Evolutionary conservation across 176 grass and related monocot genomes (phyloP).

Genomic region (Eremochloa ophiuroides): DNA sequence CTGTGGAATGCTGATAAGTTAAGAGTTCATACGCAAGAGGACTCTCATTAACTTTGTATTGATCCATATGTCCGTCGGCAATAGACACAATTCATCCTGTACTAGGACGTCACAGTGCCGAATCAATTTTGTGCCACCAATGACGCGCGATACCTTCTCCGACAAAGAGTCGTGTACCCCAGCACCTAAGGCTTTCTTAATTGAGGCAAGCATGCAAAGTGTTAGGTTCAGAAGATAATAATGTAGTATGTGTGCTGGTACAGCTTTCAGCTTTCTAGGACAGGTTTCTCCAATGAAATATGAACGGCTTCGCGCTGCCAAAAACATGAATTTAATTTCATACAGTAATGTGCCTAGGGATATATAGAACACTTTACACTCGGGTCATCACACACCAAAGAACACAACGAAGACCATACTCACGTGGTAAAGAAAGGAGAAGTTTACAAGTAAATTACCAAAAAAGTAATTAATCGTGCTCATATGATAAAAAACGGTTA

Average conservation of each 20-base stretch:
- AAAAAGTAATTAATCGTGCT: too few relatives aligned
- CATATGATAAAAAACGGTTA: too few relatives aligned
- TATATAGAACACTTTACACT: too few relatives aligned
- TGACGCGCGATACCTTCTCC: background rate
- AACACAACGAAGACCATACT: too few relatives aligned
- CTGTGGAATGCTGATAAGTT: background rate
- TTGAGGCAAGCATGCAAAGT: background rate
- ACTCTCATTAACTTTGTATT: background rate
- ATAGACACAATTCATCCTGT: background rate
- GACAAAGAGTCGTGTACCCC: background rate
- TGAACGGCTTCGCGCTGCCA: background rate
- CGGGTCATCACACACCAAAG: too few relatives aligned
- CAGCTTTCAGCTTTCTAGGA: background rate
- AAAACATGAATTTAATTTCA: background rate
- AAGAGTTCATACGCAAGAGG: slow-evolving; percentile 22
- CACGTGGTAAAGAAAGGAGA: too few relatives aligned
- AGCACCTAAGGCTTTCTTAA: slow-evolving; percentile 6
- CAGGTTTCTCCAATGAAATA: background rate
- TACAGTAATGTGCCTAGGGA: too few relatives aligned
- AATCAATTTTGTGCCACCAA: background rate
- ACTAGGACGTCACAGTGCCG: background rate
- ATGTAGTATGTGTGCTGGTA: background rate
- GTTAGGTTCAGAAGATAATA: slow-evolving; percentile 2
- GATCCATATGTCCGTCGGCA: background rate
- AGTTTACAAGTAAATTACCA: too few relatives aligned